A percentile compares a stretch with the other conserved stretches of the same genome.
These are phyloP conservation scores for Chlamydomonas incerta DNA, from an alignment of 139 green algal species.

Conservation along the genomic window DNA sequence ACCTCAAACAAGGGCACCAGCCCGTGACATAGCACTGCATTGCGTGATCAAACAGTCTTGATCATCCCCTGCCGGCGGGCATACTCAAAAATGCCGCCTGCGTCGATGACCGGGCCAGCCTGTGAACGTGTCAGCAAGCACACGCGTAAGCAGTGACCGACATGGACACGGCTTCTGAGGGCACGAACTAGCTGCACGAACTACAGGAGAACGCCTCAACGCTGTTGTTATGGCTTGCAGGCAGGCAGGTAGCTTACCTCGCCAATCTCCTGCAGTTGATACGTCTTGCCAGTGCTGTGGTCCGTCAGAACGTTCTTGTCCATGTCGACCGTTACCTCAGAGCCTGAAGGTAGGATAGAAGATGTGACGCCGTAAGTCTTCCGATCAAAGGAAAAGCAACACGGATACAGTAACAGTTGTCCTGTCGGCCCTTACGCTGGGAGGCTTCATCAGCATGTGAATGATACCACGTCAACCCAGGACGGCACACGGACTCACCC, in stretches of 20 bases:
- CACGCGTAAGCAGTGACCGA: no score
- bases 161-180: no score
- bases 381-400: not conserved
- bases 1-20: no score
- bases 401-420: no score
- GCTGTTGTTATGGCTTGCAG: no score
- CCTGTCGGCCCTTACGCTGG: no score
- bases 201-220: no score
- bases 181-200: no score
- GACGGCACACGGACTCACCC: constrained; percentile 46
- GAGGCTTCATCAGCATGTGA: no score
- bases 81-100: constrained; percentile 95
- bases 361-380: no score
- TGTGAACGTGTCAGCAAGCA: constrained; percentile 47
- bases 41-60: constrained; percentile 73
- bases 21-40: no score
- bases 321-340: constrained; percentile 94
- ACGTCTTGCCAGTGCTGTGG: constrained; percentile 84
- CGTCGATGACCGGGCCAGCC: constrained; percentile 94
- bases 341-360: constrained; percentile 1
- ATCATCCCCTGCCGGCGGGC: constrained; percentile 92
- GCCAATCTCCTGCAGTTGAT: constrained; percentile 83
- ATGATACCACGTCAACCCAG: no score
- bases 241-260: constrained; percentile 83
- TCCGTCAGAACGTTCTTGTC: constrained; percentile 86